Evolutionary conservation across 1,284 basidiomycete species (phyloP).

Genomic region (Kalmanozyma brasiliensis): DNA sequence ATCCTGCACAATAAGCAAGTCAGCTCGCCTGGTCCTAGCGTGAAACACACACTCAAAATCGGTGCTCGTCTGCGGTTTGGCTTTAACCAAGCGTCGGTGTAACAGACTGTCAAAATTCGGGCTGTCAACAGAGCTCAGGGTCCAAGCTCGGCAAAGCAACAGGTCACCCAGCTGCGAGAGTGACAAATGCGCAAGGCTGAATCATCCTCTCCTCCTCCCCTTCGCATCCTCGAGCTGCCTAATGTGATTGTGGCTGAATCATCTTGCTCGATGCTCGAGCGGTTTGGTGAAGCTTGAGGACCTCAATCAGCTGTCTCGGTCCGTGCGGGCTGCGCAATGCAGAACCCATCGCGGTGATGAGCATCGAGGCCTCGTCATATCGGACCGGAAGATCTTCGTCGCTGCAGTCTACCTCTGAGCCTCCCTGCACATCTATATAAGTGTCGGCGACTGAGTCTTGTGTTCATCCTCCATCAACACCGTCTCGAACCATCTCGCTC

Average conservation of each 20-base stretch:
- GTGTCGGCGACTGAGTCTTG: too few species aligned
- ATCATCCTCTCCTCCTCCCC: conserved; percentile 21
- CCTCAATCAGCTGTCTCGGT: not conserved
- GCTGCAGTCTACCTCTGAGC: not conserved
- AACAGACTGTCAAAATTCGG: not conserved
- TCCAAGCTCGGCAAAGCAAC: not conserved
- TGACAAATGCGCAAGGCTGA: conserved; percentile 10
- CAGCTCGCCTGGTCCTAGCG: conserved; percentile 1
- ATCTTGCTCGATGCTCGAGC: too few species aligned
- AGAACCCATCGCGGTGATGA: not conserved
- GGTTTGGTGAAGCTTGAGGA: too few species aligned
- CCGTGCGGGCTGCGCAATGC: not conserved
- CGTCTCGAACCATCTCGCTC: not conserved
- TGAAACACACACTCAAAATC: not conserved
- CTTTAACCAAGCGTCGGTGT: not conserved
- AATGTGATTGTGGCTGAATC: conserved; percentile 20
- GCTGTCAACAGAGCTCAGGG: not conserved
- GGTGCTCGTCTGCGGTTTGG: not conserved
- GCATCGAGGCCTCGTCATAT: conserved; percentile 7
- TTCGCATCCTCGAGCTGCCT: too few species aligned
- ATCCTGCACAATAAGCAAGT: conserved; percentile 2
- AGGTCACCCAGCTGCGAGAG: too few species aligned
- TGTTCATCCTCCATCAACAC: not conserved
- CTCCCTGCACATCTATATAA: too few species aligned
- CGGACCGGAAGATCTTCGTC: conserved; percentile 5